These are phyloP conservation scores for Rubroboletus pulcherrimus DNA, from an alignment of 768 basidiomycete species.

Conservation along the genomic window DNA sequence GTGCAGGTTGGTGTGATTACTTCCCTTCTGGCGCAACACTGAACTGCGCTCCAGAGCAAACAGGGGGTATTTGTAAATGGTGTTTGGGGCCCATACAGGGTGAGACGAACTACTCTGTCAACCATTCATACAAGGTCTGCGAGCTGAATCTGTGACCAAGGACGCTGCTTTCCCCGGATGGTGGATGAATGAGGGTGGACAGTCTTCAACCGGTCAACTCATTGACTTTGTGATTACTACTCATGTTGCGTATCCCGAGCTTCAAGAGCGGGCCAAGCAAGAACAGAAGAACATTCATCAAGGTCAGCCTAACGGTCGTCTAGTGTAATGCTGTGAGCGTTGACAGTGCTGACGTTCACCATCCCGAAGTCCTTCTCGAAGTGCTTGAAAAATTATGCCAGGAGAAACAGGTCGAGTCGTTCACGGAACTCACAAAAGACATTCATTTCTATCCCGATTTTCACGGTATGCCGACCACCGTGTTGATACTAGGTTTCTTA, in stretches of 20 bases:
- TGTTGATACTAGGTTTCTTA: background rate
- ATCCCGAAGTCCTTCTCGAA: conserved; percentile 60
- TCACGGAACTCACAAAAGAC: conserved; percentile 86
- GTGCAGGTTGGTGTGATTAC: conserved; percentile 57
- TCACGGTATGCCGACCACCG: conserved; percentile 52
- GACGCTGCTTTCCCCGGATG: conserved; percentile 89
- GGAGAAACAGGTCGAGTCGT: conserved; percentile 51
- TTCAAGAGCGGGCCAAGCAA: conserved; percentile 60
- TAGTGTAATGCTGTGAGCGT: background rate
- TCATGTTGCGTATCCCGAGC: conserved; percentile 76
- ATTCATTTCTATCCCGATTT: conserved; percentile 95
- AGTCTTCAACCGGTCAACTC: conserved; percentile 92
- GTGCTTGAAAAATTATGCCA: conserved; percentile 62
- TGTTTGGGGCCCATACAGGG: conserved; percentile 90
- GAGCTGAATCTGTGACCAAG: conserved; percentile 31
- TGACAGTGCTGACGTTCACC: background rate
- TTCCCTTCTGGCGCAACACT: background rate
- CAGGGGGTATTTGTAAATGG: conserved; percentile 85
- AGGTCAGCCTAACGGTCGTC: conserved; percentile 33
- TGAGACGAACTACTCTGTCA: conserved; percentile 21
- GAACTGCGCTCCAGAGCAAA: conserved; percentile 51
- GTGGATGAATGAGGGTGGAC: conserved; percentile 99
- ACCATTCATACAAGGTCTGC: background rate
- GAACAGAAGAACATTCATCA: conserved; percentile 56
- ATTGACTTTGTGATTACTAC: conserved; percentile 95